A percentile compares a stretch with the other conserved stretches of the same genome.
These are phyloP conservation scores for Hyphopichia fennica DNA, from an alignment of 1,139 yeast genomes.

Conservation along the genomic window DNA sequence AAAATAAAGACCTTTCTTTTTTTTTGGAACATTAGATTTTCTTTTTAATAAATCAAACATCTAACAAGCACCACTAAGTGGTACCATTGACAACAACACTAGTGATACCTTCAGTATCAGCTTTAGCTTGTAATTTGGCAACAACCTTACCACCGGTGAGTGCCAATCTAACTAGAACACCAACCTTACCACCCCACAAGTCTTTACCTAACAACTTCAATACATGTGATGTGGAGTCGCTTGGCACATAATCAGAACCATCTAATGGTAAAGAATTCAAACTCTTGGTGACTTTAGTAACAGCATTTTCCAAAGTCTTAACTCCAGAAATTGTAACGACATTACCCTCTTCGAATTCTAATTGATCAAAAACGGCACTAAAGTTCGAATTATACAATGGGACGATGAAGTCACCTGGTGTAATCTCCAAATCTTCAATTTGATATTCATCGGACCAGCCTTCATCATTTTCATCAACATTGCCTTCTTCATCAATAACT, in stretches of 20 bases:
- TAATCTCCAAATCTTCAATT: conserved; percentile 74
- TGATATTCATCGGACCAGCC: conserved; percentile 95
- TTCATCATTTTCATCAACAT: conserved; percentile 67
- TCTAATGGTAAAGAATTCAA: conserved; percentile 83
- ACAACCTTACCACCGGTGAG: conserved; percentile 68
- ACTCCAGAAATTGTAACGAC: conserved; percentile 40
- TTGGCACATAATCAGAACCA: conserved; percentile 67
- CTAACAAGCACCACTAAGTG: conserved; percentile 7
- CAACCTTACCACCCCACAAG: conserved; percentile 71
- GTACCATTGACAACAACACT: conserved; percentile 47
- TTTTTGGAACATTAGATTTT: too few relatives aligned
- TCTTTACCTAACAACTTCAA: conserved; percentile 85
- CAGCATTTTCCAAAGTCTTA: conserved; percentile 37
- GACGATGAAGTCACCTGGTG: conserved; percentile 78
- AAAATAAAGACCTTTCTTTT: not conserved
- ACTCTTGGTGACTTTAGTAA: conserved; percentile 50
- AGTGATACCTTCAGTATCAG: conserved; percentile 55
- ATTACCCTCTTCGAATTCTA: conserved; percentile 38
- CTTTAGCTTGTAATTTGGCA: conserved; percentile 71
- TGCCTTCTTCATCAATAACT: conserved; percentile 72
- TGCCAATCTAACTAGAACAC: conserved; percentile 70
- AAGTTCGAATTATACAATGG: conserved; percentile 83
- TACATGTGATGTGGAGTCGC: conserved; percentile 63
- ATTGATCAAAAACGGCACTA: conserved; percentile 70
- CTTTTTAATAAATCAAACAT: too few relatives aligned